These are phyloP conservation scores for Chimonanthus praecox DNA, from an alignment of 164 flowering plant genomes.

Conservation along the genomic window DNA sequence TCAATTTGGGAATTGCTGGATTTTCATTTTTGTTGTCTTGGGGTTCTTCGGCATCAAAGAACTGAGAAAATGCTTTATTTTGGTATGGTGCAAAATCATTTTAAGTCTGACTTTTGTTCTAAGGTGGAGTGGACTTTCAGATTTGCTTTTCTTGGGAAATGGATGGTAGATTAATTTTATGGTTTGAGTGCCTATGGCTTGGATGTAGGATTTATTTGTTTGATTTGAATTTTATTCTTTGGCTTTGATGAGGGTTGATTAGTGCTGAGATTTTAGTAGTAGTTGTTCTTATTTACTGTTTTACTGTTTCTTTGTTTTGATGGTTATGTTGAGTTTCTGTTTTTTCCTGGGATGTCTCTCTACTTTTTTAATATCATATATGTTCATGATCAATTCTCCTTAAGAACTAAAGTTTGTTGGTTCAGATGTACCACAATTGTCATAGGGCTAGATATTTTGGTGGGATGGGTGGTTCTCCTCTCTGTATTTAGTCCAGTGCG, in stretches of 20 bases:
- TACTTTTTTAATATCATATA: not conserved
- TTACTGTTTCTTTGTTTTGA: not conserved
- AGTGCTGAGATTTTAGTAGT: not conserved
- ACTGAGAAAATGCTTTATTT: not conserved
- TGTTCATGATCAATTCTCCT: not conserved
- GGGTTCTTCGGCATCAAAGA: not conserved
- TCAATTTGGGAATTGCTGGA: constrained; percentile 5
- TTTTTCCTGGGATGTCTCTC: not conserved
- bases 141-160: not conserved
- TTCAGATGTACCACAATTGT: not conserved
- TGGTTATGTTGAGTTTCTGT: not conserved
- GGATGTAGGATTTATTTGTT: not conserved
- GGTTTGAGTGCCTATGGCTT: not conserved
- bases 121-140: not conserved
- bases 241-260: not conserved
- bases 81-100: not conserved
- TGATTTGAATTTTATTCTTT: not conserved
- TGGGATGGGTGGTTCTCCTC: not conserved
- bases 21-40: constrained; percentile 1
- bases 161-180: not conserved
- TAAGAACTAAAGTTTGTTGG: not conserved
- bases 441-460: not conserved
- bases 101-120: not conserved
- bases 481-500: not conserved
- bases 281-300: not conserved